A percentile compares a stretch with the other conserved stretches of the same genome.
Evolutionary conservation across 805 yeast species (phyloP).

Genomic region (Ogataea dorogensis): DNA sequence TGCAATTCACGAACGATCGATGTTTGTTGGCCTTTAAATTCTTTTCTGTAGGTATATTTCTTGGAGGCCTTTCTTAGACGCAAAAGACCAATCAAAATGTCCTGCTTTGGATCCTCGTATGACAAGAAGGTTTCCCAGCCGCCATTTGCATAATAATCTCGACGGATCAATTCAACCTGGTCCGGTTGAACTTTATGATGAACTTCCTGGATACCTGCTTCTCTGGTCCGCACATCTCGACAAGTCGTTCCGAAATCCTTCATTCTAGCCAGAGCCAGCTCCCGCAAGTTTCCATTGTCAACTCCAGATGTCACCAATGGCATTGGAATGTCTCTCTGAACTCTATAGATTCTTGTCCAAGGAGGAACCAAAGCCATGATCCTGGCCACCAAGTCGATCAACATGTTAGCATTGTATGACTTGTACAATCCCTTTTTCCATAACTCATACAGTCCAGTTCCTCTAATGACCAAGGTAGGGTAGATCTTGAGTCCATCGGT

Average conservation of each 20-base stretch:
- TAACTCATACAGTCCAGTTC: conserved; percentile 93
- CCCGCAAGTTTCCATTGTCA: conserved; percentile 95
- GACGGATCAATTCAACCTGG: conserved; percentile 90
- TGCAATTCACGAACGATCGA: conserved; percentile 96
- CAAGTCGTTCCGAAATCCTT: conserved; percentile 95
- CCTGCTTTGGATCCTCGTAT: conserved; percentile 96
- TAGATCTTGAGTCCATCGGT: conserved; percentile 95
- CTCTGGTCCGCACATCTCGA: conserved; percentile 95
- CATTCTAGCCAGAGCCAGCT: conserved; percentile 95
- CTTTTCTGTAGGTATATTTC: conserved; percentile 87
- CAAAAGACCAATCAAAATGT: conserved; percentile 86
- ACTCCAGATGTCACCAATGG: conserved; percentile 97
- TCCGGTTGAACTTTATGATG: conserved; percentile 96
- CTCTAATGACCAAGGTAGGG: conserved; percentile 95
- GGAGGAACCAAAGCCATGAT: conserved; percentile 97
- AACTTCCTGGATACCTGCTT: conserved; percentile 97
- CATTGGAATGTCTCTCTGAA: conserved; percentile 99
- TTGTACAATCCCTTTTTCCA: conserved; percentile 96
- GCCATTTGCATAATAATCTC: conserved; percentile 96
- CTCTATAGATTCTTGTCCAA: conserved; percentile 98
- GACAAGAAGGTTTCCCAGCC: conserved; percentile 98
- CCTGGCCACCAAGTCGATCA: conserved; percentile 92
- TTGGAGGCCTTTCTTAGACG: conserved; percentile 86
- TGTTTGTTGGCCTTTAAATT: conserved; percentile 77
- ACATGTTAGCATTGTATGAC: conserved; percentile 90